A percentile compares a stretch with the other conserved stretches of the same genome.
Conservation (phyloP, 2,329 filamentous ascomycete species). For the Aspergillus sp. region DNA sequence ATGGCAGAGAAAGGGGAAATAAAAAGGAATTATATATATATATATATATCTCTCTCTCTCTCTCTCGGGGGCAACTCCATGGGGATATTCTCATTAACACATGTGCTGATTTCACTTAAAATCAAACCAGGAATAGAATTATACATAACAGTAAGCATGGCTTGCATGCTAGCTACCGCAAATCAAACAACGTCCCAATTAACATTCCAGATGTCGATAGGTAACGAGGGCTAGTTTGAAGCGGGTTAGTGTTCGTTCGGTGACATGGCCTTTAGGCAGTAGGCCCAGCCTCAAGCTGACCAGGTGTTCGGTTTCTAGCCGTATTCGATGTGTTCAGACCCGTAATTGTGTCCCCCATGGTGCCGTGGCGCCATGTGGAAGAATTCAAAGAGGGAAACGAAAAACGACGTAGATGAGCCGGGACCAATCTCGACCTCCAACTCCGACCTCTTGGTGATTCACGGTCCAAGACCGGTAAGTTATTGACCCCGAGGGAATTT, state of each 20-base stretch:
- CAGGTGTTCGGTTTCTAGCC: conserved; percentile 9
- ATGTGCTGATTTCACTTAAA: not conserved
- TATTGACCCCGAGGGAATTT: not conserved
- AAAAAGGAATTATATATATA: too few species aligned
- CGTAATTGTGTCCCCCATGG: not conserved
- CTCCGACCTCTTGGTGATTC: conserved; percentile 3
- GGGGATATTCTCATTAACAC: too few species aligned
- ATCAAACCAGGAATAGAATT: conserved; percentile 2
- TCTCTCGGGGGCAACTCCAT: too few species aligned
- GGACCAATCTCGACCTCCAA: conserved; percentile 11
- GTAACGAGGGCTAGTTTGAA: not conserved
- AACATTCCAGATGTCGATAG: not conserved
- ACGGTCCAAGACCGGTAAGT: not conserved
- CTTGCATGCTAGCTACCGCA: conserved; percentile 2
- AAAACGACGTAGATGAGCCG: conserved; percentile 9
- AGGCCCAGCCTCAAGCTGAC: conserved; percentile 18
- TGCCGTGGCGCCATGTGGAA: not conserved
- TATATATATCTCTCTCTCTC: too few species aligned
- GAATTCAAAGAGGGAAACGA: not conserved
- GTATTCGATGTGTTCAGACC: not conserved
- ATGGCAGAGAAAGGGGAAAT: too few species aligned
- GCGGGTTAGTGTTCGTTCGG: not conserved
- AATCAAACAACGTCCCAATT: not conserved
- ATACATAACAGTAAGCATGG: conserved; percentile 3
- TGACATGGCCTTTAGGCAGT: conserved; percentile 3